A percentile compares a stretch with the other conserved stretches of the same genome.
phyloP scores from a whole-genome alignment of 805 yeast species.

The Candida maesae region DNA sequence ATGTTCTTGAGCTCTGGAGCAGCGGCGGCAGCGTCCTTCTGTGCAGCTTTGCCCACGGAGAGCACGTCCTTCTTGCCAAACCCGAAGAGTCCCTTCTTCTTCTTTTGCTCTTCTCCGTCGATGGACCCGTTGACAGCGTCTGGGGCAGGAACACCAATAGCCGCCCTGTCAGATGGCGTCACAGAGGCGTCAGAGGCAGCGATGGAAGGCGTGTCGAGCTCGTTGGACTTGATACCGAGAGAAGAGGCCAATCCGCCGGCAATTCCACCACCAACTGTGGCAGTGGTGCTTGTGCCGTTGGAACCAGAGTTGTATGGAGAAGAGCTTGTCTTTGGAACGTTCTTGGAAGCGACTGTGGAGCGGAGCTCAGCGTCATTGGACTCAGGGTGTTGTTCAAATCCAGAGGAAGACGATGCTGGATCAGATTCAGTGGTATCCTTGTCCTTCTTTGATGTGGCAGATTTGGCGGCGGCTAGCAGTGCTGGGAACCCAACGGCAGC shows the following conservation, averaged over 20 bases:
- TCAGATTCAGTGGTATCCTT: constrained; percentile 4
- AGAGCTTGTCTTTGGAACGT: constrained; percentile 9
- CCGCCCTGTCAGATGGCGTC: constrained; percentile 7
- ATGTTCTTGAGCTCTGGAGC: constrained; percentile 22
- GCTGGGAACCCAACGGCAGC: constrained; percentile 16
- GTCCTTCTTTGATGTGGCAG: constrained; percentile 2
- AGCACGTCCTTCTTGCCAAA: constrained; percentile 8
- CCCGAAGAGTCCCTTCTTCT: constrained; percentile 13
- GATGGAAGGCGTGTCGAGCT: neutral
- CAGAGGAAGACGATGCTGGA: constrained; percentile 5
- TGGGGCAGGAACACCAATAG: constrained; percentile 9
- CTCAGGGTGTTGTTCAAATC: constrained; percentile 8
- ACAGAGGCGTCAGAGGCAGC: neutral
- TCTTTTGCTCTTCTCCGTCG: constrained; percentile 6
- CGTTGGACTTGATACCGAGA: constrained; percentile 4
- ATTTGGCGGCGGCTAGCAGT: constrained; percentile 10
- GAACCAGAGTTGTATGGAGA: constrained; percentile 3
- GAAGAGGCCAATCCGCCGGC: constrained; percentile 10
- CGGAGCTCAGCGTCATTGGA: constrained; percentile 7
- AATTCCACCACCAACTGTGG: constrained; percentile 8
- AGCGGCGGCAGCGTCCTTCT: constrained; percentile 12
- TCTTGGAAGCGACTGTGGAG: constrained; percentile 21
- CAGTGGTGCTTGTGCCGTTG: neutral
- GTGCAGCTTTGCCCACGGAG: constrained; percentile 2
- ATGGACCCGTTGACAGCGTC: constrained; percentile 2